Evolutionary conservation across 2,329 filamentous ascomycete genomes (phyloP), one percentile per base, ranked within the genome.

Genomic region (Lomentospora prolificans): DNA sequence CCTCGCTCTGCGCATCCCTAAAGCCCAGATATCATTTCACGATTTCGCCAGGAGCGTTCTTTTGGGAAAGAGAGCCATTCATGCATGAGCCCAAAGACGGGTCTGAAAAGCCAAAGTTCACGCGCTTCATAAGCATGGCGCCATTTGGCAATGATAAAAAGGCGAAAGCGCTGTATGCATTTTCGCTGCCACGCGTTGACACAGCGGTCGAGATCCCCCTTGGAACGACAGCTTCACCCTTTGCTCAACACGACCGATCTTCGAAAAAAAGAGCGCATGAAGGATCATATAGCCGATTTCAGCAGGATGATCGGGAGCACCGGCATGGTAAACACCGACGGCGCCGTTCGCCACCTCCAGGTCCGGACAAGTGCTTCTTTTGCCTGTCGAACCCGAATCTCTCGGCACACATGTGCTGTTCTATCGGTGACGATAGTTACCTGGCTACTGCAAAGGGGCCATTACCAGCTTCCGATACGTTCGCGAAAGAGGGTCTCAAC

Each of bases 21-120:
- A 94, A 90, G 67, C 94, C 94, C n/a, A 84, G 89, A 27, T 99
- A 99, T 65, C 91, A 97, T 68, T 85, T 97, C 64, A 84, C 89
- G 1, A 76, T 81, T 3, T 88, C 88, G 0, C 77, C 82, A 1
- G 68, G 67, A 7, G 71, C 77, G 5, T 84, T 84, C 63, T 92
- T 88, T 70, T 97, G 86, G 67, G 92, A 99, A 71, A 84, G 94
- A 56, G 94, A 97, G 69, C 90, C 92, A 0, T 99, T 96, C 73
- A 85, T 94, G 64, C 86, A 95, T 66, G 79, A 1, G 61, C 70
- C 5, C 67, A 69, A 36, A 70, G 71, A 12, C 72, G 72, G 0
- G 62, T 76, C 1, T 6, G 30, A 39, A 22, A 41, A 58, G 24
- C 44, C 57, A 19, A 58, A 56, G 44, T 70, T 95, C 8, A 97